Conservation (phyloP, 2,329 filamentous ascomycete species). For the Fusarium sp. region DNA sequence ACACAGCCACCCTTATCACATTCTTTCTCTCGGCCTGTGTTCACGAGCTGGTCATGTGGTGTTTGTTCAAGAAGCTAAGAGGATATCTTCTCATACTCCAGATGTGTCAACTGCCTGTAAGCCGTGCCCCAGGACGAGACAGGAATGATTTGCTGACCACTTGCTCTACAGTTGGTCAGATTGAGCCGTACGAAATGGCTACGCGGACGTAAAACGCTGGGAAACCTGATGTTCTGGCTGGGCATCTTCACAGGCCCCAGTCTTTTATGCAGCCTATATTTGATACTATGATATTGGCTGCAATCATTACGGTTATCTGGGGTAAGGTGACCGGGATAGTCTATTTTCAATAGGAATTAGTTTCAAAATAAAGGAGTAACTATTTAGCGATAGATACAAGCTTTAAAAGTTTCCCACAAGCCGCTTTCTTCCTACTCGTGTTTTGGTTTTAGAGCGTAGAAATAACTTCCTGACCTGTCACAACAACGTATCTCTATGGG, state of each 20-base stretch:
- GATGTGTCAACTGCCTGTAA: constrained; percentile 74
- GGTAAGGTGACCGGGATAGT: too few relatives aligned
- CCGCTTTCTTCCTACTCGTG: too few relatives aligned
- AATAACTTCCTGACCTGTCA: too few relatives aligned
- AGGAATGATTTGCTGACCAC: constrained; percentile 1
- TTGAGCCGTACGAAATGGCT: constrained; percentile 74
- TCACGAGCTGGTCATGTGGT: constrained; percentile 83
- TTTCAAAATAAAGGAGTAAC: too few relatives aligned
- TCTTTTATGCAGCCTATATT: constrained; percentile 67
- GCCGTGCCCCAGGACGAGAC: constrained; percentile 19
- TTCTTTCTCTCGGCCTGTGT: constrained; percentile 76
- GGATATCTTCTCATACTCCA: constrained; percentile 79
- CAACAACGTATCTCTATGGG: neutral
- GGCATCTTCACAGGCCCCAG: constrained; percentile 81
- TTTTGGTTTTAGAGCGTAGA: too few relatives aligned
- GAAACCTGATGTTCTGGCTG: constrained; percentile 81
- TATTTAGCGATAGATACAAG: too few relatives aligned
- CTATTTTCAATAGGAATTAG: too few relatives aligned
- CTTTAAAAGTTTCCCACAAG: too few relatives aligned
- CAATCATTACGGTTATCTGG: too few relatives aligned
- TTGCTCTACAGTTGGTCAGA: constrained; percentile 61
- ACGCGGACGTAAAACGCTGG: constrained; percentile 68
- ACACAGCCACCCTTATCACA: constrained; percentile 77
- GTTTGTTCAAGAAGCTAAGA: constrained; percentile 79
- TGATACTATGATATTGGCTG: constrained; percentile 57